phyloP scores from a whole-genome alignment of 768 basidiomycete genomes.

The Agrocybe pediades region DNA sequence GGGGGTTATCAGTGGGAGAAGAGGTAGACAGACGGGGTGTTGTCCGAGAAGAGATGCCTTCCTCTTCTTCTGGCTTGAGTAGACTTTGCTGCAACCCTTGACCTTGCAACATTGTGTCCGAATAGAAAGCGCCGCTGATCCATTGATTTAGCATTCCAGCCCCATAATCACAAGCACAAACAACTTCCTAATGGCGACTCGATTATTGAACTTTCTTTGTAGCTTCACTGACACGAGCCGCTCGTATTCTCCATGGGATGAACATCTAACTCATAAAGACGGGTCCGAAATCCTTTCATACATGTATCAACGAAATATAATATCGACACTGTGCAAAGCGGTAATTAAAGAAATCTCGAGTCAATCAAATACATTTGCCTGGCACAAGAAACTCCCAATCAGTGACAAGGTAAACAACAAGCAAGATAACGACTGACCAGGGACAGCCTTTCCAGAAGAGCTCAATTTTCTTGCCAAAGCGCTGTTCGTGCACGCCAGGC shows the following conservation, averaged over 20 bases:
- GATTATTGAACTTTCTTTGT: too few relatives aligned
- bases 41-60: constrained; percentile 13
- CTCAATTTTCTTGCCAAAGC: constrained; percentile 36
- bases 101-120: too few relatives aligned
- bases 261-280: neutral
- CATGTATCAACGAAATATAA: neutral
- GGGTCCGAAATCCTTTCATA: neutral
- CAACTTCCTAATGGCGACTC: too few relatives aligned
- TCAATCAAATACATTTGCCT: constrained; percentile 4
- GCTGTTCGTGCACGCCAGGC: constrained; percentile 40
- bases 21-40: constrained; percentile 22
- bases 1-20: constrained; percentile 14
- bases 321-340: neutral
- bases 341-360: neutral
- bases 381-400: neutral
- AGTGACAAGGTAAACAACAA: neutral
- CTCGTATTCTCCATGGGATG: too few relatives aligned
- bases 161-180: too few relatives aligned
- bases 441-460: constrained; percentile 35
- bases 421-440: constrained; percentile 27
- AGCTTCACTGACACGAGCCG: too few relatives aligned
- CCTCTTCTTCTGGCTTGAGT: constrained; percentile 18
- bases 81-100: too few relatives aligned
- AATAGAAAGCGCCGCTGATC: too few relatives aligned
- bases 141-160: too few relatives aligned